Evolutionary conservation across 2,329 filamentous ascomycete species (phyloP).

Genomic region (Aureobasidium sp.): DNA sequence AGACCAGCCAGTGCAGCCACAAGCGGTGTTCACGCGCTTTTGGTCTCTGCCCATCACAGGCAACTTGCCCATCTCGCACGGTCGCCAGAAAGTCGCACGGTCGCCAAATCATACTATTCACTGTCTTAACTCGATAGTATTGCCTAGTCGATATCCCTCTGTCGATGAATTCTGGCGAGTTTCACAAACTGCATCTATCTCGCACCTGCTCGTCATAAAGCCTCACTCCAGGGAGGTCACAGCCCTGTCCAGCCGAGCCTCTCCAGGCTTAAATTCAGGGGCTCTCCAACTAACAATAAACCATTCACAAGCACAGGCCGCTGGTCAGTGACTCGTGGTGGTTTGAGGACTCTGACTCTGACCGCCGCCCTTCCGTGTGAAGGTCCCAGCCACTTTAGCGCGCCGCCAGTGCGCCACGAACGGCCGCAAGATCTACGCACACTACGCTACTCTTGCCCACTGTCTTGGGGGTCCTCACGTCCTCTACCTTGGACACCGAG

Average conservation of each 20-base stretch:
- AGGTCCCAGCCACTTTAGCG: conserved; percentile 1
- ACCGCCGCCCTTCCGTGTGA: background rate
- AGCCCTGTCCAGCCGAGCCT: background rate
- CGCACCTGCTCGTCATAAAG: background rate
- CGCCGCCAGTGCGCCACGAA: conserved; percentile 4
- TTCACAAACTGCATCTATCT: conserved; percentile 3
- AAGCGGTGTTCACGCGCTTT: background rate
- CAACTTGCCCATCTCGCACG: background rate
- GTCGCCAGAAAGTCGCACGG: background rate
- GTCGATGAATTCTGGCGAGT: background rate
- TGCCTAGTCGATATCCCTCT: background rate
- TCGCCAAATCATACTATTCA: background rate
- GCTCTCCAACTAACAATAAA: background rate
- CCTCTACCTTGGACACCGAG: conserved; percentile 6
- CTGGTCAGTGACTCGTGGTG: background rate
- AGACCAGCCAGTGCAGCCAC: conserved; percentile 1
- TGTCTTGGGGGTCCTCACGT: background rate
- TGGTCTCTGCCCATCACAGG: background rate
- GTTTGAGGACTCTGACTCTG: background rate
- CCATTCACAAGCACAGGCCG: conserved; percentile 1
- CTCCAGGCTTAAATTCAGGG: background rate
- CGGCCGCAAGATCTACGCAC: conserved; percentile 7
- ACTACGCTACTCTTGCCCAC: conserved; percentile 2
- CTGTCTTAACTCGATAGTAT: background rate
- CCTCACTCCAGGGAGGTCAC: background rate